Percentiles rank a stretch among this genome's conserved stretches.
These are phyloP conservation scores for Psidium guajava DNA, from an alignment of 345 rosid species.

Conservation along the genomic window DNA sequence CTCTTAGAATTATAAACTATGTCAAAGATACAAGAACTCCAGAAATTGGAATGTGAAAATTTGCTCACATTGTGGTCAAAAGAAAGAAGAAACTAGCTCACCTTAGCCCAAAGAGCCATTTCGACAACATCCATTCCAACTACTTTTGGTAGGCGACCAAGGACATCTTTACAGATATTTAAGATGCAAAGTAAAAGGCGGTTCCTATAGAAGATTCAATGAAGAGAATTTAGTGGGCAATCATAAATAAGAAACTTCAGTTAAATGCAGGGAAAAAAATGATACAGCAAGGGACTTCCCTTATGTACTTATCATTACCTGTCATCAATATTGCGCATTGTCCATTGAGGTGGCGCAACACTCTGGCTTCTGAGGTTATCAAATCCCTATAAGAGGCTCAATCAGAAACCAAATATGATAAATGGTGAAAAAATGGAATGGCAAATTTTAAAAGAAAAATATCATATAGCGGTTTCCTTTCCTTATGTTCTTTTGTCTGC, in stretches of 20 bases:
- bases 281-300: background rate
- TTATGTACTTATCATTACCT: constrained; percentile 27
- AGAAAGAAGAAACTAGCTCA: constrained; percentile 10
- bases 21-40: background rate
- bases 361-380: constrained; percentile 97
- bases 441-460: background rate
- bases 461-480: background rate
- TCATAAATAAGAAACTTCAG: background rate
- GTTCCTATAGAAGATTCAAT: constrained; percentile 36
- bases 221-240: background rate
- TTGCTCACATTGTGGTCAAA: background rate
- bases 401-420: background rate
- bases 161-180: constrained; percentile 69
- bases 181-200: constrained; percentile 64
- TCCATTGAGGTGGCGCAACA: constrained; percentile 98
- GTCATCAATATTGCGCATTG: constrained; percentile 95
- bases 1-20: background rate
- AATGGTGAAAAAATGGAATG: background rate
- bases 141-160: constrained; percentile 74
- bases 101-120: constrained; percentile 99
- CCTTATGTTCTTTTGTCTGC: background rate
- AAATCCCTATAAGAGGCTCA: constrained; percentile 61
- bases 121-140: constrained; percentile 89
- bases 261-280: background rate
- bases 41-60: constrained; percentile 6